Conservation (phyloP, 768 basidiomycete genomes). For the Collybia sordida region DNA sequence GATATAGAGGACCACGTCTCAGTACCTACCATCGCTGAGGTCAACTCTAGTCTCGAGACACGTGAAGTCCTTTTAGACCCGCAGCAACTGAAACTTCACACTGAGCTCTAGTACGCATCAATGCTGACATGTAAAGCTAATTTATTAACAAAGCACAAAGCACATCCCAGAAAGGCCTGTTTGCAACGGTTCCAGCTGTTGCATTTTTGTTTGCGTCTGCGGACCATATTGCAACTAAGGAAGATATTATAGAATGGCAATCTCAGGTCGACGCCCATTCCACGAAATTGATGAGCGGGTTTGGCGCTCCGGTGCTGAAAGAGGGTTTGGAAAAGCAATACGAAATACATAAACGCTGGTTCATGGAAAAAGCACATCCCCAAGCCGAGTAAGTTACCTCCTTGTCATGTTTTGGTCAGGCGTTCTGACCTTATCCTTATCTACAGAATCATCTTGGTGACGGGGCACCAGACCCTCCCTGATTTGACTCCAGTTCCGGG, state of each 20-base stretch:
- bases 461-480: slow-evolving; percentile 6
- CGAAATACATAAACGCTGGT: slow-evolving; percentile 12
- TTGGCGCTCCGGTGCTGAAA: no score
- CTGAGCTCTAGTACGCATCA: slow-evolving; percentile 12
- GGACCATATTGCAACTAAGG: not conserved
- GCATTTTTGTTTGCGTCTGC: slow-evolving; percentile 4
- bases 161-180: slow-evolving; percentile 12
- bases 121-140: not conserved
- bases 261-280: slow-evolving; percentile 32
- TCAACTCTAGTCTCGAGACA: slow-evolving; percentile 24
- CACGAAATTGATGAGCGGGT: slow-evolving; percentile 4
- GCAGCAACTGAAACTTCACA: not conserved
- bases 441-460: slow-evolving; percentile 8
- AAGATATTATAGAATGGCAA: slow-evolving; percentile 30
- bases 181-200: slow-evolving; percentile 6
- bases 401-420: not conserved
- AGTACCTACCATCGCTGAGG: slow-evolving; percentile 10
- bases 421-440: no score
- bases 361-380: slow-evolving; percentile 9
- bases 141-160: not conserved
- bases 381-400: slow-evolving; percentile 14
- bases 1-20: slow-evolving; percentile 25
- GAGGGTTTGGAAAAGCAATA: slow-evolving; percentile 6
- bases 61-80: slow-evolving; percentile 14
- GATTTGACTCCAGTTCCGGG: slow-evolving; percentile 10